A percentile compares a stretch with the other conserved stretches of the same genome.
Evolutionary conservation across 495 filamentous ascomycete species (phyloP).

Genomic region (Apodospora peruviana): DNA sequence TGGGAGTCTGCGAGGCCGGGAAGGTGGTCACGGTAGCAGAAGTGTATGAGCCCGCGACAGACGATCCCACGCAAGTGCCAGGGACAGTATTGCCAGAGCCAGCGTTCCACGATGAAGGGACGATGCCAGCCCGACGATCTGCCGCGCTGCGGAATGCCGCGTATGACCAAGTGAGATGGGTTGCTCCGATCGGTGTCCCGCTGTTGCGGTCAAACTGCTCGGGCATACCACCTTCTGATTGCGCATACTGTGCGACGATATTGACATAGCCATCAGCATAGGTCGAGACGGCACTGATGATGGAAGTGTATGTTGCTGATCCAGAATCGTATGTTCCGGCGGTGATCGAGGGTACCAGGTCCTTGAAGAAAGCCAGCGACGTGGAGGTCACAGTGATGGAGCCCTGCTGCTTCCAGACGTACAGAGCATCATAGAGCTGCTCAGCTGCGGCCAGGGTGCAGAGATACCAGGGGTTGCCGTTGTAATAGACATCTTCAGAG

Average conservation of each 20-base stretch:
- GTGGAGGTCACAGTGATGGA: slow-evolving; percentile 47
- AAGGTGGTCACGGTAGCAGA: slow-evolving; percentile 49
- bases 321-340: slow-evolving; percentile 46
- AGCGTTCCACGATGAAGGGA: slow-evolving; percentile 50
- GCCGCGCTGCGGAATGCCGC: slow-evolving; percentile 57
- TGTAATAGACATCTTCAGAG: slow-evolving; percentile 61
- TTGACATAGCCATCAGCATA: slow-evolving; percentile 62
- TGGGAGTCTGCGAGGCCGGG: slow-evolving; percentile 49
- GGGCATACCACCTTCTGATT: slow-evolving; percentile 47
- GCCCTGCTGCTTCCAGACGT: slow-evolving; percentile 51
- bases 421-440: slow-evolving; percentile 58
- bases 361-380: slow-evolving; percentile 55
- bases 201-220: slow-evolving; percentile 55
- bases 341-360: slow-evolving; percentile 41
- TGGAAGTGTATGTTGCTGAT: slow-evolving; percentile 42
- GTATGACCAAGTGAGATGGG: slow-evolving; percentile 65
- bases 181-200: slow-evolving; percentile 50
- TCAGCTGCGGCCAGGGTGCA: slow-evolving; percentile 60
- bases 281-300: slow-evolving; percentile 49
- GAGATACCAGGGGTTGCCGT: slow-evolving; percentile 64
- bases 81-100: slow-evolving; percentile 47
- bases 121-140: slow-evolving; percentile 38
- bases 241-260: slow-evolving; percentile 45
- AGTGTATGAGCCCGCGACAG: slow-evolving; percentile 54
- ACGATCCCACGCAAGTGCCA: slow-evolving; percentile 43